Percentiles rank a stretch among this genome's conserved stretches.
These are phyloP conservation scores for Corchorus capsularis DNA, from an alignment of 345 rosid genomes.

Conservation along the genomic window DNA sequence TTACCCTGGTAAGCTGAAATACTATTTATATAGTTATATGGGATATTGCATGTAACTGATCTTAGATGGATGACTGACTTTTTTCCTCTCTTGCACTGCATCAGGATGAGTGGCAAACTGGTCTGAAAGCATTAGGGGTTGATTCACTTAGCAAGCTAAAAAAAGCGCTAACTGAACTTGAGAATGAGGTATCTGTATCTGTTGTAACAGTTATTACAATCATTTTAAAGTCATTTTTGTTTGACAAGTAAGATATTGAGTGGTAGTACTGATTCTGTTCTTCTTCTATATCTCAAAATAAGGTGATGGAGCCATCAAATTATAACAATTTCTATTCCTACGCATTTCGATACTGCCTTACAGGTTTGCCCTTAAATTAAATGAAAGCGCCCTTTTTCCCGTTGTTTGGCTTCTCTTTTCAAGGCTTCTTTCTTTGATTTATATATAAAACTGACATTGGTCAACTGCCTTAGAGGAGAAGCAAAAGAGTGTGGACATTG, in stretches of 20 bases:
- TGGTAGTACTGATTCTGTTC: conserved; percentile 9
- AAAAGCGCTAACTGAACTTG: conserved; percentile 36
- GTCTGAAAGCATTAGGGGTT: conserved; percentile 43
- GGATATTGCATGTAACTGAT: not conserved
- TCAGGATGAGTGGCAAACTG: conserved; percentile 58
- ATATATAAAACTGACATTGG: not conserved
- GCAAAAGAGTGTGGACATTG: conserved; percentile 54
- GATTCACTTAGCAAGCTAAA: conserved; percentile 41
- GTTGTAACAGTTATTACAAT: conserved; percentile 5
- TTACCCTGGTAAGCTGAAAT: conserved; percentile 36
- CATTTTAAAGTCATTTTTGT: not conserved
- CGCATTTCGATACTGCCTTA: conserved; percentile 54
- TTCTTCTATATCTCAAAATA: conserved; percentile 17
- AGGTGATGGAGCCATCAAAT: conserved; percentile 37
- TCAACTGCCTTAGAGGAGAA: conserved; percentile 49
- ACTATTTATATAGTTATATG: not conserved
- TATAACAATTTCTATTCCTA: conserved; percentile 46
- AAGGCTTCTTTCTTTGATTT: not conserved
- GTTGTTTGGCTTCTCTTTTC: not conserved
- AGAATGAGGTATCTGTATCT: conserved; percentile 44
- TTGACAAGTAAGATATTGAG: not conserved
- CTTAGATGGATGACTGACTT: not conserved
- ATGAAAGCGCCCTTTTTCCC: not conserved
- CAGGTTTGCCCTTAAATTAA: conserved; percentile 40
- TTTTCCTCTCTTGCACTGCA: not conserved